Percentiles rank a stretch among this genome's conserved stretches.
phyloP scores from a whole-genome alignment of 805 yeast species.

The Suhomyces tanzawaensis region DNA sequence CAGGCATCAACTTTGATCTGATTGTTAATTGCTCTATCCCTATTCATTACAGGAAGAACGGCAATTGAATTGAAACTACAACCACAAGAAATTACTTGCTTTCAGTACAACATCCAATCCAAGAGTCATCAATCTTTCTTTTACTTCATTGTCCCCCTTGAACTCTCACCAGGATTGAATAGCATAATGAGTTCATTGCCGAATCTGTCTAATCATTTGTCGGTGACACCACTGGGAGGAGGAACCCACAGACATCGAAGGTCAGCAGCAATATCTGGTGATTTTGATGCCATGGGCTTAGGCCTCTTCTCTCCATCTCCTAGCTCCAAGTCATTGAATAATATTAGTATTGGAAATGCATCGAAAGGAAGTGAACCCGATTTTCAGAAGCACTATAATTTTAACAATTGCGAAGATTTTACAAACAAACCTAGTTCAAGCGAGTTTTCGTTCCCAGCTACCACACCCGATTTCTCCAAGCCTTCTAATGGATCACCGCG shows the following conservation, averaged over 20 bases:
- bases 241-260: constrained; percentile 76
- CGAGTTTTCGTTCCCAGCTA: constrained; percentile 31
- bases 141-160: constrained; percentile 1
- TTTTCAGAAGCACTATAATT: constrained; percentile 26
- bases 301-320: constrained; percentile 35
- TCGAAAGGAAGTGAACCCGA: constrained; percentile 12
- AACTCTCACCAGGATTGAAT: too few relatives aligned
- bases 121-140: background rate
- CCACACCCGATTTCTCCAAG: constrained; percentile 15
- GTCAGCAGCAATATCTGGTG: constrained; percentile 87
- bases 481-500: constrained; percentile 4
- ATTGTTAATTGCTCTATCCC: background rate
- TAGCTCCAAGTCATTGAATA: constrained; percentile 8
- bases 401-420: constrained; percentile 39
- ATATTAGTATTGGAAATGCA: constrained; percentile 5
- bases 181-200: constrained; percentile 10
- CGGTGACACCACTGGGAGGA: constrained; percentile 1
- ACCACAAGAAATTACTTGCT: background rate
- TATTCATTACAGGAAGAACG: background rate
- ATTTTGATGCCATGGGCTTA: constrained; percentile 55
- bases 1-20: too few relatives aligned
- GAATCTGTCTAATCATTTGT: constrained; percentile 5
- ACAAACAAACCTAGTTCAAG: constrained; percentile 16
- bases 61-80: too few relatives aligned
- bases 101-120: background rate